Evolutionary conservation across 345 rosid genomes (phyloP), one percentile per base, ranked within the genome.

Genomic region (Combretum micranthum): DNA sequence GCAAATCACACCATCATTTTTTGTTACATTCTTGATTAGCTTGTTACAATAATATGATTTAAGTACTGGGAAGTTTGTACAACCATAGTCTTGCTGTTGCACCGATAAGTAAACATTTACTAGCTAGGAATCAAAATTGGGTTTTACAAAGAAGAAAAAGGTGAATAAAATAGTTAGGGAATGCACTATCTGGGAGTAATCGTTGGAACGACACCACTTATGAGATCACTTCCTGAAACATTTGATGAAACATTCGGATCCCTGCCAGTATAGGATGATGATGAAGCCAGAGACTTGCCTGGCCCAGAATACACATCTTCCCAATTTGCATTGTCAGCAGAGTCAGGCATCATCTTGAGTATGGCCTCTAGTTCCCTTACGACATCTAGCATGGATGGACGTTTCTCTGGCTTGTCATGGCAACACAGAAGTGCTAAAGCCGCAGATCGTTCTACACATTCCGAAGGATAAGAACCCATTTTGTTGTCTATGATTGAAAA

Each of bases 381-480:
- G 43, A 86, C 84, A 20, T 86, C 82, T 14, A 59, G 57, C 86
- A 88, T 84, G 0, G 83, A 68, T 13, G 96, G 95, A 50, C 96
- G 79, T 69, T 66, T 69, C 51, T 84, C 90, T 0, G 82, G 83
- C 62, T 67, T 69, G 67, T 88, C 90, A 19, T 78, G 55, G 79
- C 95, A 82, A 68, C 95, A 88, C 32, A 62, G 25, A 44, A 88
- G 73, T 32, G 98, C 88, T 65, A 91, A 59, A 43, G 71, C 59
- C 2, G 72, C 66, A 51, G 86, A 79, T 62, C 65, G 86, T 69
- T 77, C 88, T 3, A 77, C 70, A 39, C 80, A 77, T 66, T 86
- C 92, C 0, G 92, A 70, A 16, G 87, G 86, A 76, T 86, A 91
- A 0, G 88, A 68, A 22, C 88, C 95, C 88, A 91, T 91, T 55